Base-by-base conservation (phyloP, 75 land plant species). In the Cunninghamia lanceolata region DNA sequence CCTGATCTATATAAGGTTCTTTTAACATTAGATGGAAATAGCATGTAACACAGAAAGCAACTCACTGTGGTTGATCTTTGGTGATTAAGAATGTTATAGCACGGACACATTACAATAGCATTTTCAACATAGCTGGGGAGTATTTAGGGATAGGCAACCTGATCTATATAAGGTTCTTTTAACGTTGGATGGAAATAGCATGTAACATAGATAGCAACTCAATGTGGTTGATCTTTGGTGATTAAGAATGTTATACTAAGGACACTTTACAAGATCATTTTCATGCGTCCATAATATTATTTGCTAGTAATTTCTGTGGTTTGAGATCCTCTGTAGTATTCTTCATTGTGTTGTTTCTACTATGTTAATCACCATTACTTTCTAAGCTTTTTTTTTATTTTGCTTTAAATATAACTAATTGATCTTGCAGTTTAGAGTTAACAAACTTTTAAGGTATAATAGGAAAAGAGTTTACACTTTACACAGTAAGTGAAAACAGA, bases 1-100 rank as follows among this genome's bases (percentile, higher is more conserved):
- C 99, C 99, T 32, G 95, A 98, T 30, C 86, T 98, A 80, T 98
- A 98, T 88, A 93, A 93, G 87, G 97, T 92, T 35, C 94, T 98
- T 36, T 88, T 98, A 40, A 92, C 99, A 45, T 88, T 91, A 30
- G 99, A 98, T 93, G 99, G 99, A 53, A 93, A 77, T 66, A 71
- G 81, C 52, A 9, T 79, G 42, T 53, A 32, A 53, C 28, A 28
- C 34, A 38, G 52, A 28, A 8, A 25, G 13, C 82, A 77, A 40
- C 45, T 36, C 43, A 15, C 40, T 19, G 43, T 39, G n/a, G 81
- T 40, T 42, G 7, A 9, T 42, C 13, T 42, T 42, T 42, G 40
- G 82, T 42, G 30, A 28, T 28, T 43, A 80, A 80, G 47, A 45
- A 25, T 80, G 30, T 45, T 80, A 2, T 80, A 80, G 3, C 10